phyloP scores from a whole-genome alignment of 768 basidiomycete species.

The Chalciporus sphaerocephalus region DNA sequence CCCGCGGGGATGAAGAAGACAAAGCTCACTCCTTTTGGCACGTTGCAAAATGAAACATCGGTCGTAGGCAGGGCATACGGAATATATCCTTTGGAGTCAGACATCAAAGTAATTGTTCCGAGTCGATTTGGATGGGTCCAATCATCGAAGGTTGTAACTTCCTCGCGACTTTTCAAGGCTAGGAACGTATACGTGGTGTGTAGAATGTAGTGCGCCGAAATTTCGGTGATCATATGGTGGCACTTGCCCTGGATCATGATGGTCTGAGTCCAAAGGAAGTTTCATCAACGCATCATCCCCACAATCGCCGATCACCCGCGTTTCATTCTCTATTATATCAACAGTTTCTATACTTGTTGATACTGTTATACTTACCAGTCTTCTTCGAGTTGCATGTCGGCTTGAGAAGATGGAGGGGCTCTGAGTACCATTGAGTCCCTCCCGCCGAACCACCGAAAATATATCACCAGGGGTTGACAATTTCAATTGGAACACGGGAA shows the following conservation, averaged over 20 bases:
- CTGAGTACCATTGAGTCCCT: too few species aligned
- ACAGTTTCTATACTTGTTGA: conserved; percentile 8
- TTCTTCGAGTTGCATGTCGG: not conserved
- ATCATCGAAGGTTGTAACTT: too few species aligned
- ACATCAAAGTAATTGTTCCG: conserved; percentile 1
- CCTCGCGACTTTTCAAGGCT: too few species aligned
- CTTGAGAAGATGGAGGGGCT: too few species aligned
- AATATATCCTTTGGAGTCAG: conserved; percentile 8
- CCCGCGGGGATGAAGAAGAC: conserved; percentile 2
- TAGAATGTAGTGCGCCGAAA: too few species aligned
- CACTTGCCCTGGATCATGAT: not conserved
- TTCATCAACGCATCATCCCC: not conserved
- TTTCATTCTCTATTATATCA: conserved; percentile 17
- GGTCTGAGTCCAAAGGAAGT: not conserved
- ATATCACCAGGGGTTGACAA: too few species aligned
- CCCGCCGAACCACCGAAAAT: too few species aligned
- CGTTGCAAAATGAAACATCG: conserved; percentile 12
- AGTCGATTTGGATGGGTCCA: too few species aligned
- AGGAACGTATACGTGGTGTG: too few species aligned
- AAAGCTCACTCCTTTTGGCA: conserved; percentile 7
- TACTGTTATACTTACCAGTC: not conserved
- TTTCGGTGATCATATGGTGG: not conserved
- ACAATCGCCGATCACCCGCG: conserved; percentile 27
- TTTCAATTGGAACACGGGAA: not conserved
- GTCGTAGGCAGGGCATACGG: conserved; percentile 7